Evolutionary conservation across 202 grass and related monocot genomes (phyloP), one percentile per base, ranked within the genome.

Genomic region (Digitaria exilis): DNA sequence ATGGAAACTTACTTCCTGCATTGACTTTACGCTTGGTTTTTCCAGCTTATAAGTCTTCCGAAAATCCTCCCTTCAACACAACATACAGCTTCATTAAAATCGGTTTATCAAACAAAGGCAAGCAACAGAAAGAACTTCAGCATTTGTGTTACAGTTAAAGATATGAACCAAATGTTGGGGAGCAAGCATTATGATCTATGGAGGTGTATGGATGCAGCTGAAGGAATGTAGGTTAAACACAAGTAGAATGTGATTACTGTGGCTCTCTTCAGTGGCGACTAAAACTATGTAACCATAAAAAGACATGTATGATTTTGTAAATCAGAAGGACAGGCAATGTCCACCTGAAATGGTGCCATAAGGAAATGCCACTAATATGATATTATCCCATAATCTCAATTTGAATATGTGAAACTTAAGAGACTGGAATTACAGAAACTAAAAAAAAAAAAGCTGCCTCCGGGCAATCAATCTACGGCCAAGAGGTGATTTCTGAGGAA

Each of bases 61-160:
- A 64, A 93, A 98, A 87, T 93, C 92, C 90, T 98, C 95, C 92
- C 95, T 98, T 90, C 73, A 95, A 82, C 30, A 84, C 4, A 85
- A 78, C 35, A 81, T 42, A 77, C 16, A 74, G 49, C n/a, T 26
- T 84, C 26, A 83, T 32, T 69, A 65, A 54, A 49, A 74, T 21
- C 66, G 37, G 15, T 16, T 51, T 64, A 71, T 30, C 56, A 79
- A 29, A 80, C 82, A 42, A 42, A 54, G 18, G 34, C 35, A 30
- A 74, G 14, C 22, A 82, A 54, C n/a, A 48, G 11, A 54, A n/a
- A 16, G 6, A 45, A 43, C 41, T 29, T 65, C 25, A 13, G 7
- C 14, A 16, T 56, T 69, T 65, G 4, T 58, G 39, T 60, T 78
- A 77, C 82, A 64, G 29, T 46, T 65, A 77, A 82, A 41, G 1